phyloP scores from a whole-genome alignment of 2,329 filamentous ascomycete species.

The Sclerotinia nivalis region DNA sequence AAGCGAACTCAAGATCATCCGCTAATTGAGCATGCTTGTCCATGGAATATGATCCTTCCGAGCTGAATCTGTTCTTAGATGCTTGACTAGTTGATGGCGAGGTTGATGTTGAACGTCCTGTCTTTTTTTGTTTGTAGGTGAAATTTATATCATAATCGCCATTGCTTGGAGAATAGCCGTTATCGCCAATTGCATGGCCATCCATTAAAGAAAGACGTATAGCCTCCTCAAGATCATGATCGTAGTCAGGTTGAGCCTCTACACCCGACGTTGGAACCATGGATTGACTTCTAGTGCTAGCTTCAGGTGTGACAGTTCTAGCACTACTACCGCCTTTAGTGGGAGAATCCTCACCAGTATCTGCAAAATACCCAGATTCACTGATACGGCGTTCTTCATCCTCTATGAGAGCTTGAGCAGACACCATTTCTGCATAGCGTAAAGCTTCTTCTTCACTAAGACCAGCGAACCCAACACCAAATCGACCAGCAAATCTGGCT shows the following conservation, averaged over 20 bases:
- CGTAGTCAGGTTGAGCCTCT: constrained; percentile 49
- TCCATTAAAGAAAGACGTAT: constrained; percentile 63
- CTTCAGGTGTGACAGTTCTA: constrained; percentile 56
- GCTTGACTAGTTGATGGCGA: constrained; percentile 43
- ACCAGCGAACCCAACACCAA: constrained; percentile 75
- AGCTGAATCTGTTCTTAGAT: constrained; percentile 28
- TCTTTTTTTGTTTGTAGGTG: constrained; percentile 50
- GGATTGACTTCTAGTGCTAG: constrained; percentile 49
- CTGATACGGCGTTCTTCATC: constrained; percentile 59
- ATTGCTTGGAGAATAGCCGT: constrained; percentile 48
- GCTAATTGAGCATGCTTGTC: constrained; percentile 32
- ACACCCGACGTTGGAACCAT: constrained; percentile 30
- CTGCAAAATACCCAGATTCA: constrained; percentile 53
- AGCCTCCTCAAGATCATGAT: constrained; percentile 64
- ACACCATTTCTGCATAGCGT: constrained; percentile 65
- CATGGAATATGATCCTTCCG: background rate
- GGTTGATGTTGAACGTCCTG: constrained; percentile 44
- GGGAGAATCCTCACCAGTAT: constrained; percentile 45
- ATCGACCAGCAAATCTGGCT: constrained; percentile 72
- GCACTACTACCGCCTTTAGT: constrained; percentile 41
- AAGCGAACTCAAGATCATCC: constrained; percentile 60
- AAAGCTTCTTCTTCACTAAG: constrained; percentile 66
- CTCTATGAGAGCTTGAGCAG: constrained; percentile 58
- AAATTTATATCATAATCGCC: constrained; percentile 55
- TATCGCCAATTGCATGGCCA: constrained; percentile 48